Base-by-base conservation (phyloP, 495 filamentous ascomycete genomes). In the Aspergillus kassunensis region DNA sequence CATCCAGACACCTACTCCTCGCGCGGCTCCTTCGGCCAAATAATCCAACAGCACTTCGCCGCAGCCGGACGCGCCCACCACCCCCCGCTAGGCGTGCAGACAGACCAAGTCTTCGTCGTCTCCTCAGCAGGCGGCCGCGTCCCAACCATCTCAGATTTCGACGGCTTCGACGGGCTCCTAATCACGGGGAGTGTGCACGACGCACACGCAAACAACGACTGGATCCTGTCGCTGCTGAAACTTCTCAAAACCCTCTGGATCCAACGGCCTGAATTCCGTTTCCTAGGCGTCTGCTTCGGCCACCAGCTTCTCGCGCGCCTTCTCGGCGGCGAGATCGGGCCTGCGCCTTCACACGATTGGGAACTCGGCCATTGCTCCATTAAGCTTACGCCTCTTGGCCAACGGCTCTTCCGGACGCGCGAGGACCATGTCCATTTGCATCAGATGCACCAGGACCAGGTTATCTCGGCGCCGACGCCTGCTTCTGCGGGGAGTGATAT, bases 201-300 rank as follows among this genome's bases (percentile, higher is more conserved):
- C 16, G 58, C 58, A 6, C 58, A 61, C 51, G 54, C 18, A 2
- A 43, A 61, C 31, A 57, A 57, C 43, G 24, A 40, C 23, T 61
- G 58, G 58, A 61, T 61, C 35, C 51, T 61, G 0, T 6, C 55
- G 3, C 58, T 61, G 11, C 47, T 61, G 3, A 36, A 44, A 1
- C 58, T 61, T 30, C 54, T 61, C 1, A 43, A 16, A 27, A 24
- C 36, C 6, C 58, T 61, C 24, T 61, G 58, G 58, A 53, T 61
- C 19, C 23, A 42, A 1, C 54, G 58, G 3, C 51, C 51, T 0
- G 51, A 55, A 18, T 57, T 61, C 51, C 58, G 51, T 43, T 61
- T 70, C 30, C 34, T 65, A 57, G 90, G 89, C 51, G 93, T 96
- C 56, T 96, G 90, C 70, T 75, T 96, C 51, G 90, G 90, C 16